A percentile compares a stretch with the other conserved stretches of the same genome.
phyloP scores from a whole-genome alignment of 768 basidiomycete species.

The Baorangia bicolor region DNA sequence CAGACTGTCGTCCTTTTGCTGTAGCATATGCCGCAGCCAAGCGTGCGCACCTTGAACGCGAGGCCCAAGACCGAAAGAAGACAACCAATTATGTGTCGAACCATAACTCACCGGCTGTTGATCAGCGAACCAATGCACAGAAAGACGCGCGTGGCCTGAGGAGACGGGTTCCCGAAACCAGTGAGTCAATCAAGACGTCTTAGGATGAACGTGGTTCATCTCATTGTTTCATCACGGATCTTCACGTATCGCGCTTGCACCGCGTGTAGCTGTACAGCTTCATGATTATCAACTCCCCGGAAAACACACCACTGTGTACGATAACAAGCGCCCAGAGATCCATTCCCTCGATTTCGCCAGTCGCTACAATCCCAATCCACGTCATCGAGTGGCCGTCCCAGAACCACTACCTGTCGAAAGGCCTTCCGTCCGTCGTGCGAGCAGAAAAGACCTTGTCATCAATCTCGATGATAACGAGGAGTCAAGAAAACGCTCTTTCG shows the following conservation, averaged over 20 bases:
- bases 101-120: constrained; percentile 23
- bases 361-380: constrained; percentile 37
- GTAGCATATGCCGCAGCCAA: constrained; percentile 80
- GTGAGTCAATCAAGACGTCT: constrained; percentile 36
- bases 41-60: constrained; percentile 52
- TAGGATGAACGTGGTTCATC: constrained; percentile 21
- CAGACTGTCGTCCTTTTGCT: constrained; percentile 79
- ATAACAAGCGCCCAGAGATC: constrained; percentile 17
- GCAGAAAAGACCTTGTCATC: constrained; percentile 32
- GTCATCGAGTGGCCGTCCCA: constrained; percentile 4
- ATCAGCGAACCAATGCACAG: constrained; percentile 32
- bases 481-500: constrained; percentile 43
- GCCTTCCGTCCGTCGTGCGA: constrained; percentile 29
- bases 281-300: constrained; percentile 20
- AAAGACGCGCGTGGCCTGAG: constrained; percentile 39
- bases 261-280: constrained; percentile 25
- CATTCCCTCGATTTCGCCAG: constrained; percentile 34
- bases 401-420: constrained; percentile 16
- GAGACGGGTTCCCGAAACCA: constrained; percentile 46
- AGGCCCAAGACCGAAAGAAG: constrained; percentile 42
- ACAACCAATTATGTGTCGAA: constrained; percentile 25
- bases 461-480: constrained; percentile 25
- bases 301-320: constrained; percentile 13
- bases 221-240: constrained; percentile 27
- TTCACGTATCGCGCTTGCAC: constrained; percentile 13